Percentiles rank a stretch among this genome's conserved stretches.
phyloP scores from a whole-genome alignment of 2,329 filamentous ascomycete genomes.

The Eurotiales sp. region DNA sequence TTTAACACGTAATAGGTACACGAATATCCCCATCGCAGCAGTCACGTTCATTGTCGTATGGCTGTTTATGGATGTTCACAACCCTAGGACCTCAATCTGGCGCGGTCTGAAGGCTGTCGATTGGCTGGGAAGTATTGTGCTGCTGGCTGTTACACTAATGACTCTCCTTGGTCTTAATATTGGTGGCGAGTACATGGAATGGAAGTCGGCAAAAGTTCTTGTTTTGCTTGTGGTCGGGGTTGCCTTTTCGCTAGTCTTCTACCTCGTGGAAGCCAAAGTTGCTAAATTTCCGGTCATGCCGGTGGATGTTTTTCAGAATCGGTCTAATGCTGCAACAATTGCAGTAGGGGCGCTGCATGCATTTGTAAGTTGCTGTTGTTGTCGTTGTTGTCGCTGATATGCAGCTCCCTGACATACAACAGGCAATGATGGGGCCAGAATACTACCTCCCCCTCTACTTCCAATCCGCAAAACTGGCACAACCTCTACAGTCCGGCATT shows the following conservation, averaged over 20 bases:
- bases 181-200: conserved; percentile 58
- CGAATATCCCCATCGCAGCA: conserved; percentile 32
- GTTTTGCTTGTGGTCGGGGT: background rate
- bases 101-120: conserved; percentile 43
- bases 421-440: conserved; percentile 11
- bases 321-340: conserved; percentile 14
- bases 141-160: conserved; percentile 64
- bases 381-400: conserved; percentile 1
- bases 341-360: conserved; percentile 3
- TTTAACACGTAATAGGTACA: conserved; percentile 7
- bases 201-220: conserved; percentile 56
- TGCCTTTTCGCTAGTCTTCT: background rate
- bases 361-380: conserved; percentile 6
- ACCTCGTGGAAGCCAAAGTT: conserved; percentile 32
- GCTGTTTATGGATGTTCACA: conserved; percentile 19
- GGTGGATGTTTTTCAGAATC: conserved; percentile 37
- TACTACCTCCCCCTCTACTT: conserved; percentile 24
- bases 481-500: conserved; percentile 18
- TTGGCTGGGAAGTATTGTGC: conserved; percentile 58
- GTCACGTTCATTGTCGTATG: conserved; percentile 7
- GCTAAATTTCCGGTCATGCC: conserved; percentile 64
- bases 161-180: conserved; percentile 55
- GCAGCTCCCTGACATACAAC: conserved; percentile 12
- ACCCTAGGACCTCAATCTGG: conserved; percentile 20
- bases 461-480: conserved; percentile 18